Base-by-base conservation (phyloP, 1,139 yeast genomes). In the Magnusiomyces suaveolens region DNA sequence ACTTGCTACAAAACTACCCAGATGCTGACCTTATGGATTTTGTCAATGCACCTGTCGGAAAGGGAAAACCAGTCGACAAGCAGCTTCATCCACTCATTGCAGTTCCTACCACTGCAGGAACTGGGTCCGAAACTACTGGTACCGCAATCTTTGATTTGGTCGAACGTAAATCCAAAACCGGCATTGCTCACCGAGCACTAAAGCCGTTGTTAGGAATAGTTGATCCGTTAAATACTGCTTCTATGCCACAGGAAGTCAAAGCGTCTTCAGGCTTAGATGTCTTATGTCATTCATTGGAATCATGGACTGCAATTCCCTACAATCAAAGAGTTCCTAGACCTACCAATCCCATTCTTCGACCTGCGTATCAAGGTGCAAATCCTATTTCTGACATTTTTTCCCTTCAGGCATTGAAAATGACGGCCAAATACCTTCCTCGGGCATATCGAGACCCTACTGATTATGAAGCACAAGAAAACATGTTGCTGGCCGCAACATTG, bases 121-220 rank as follows among this genome's bases (percentile, higher is more conserved):
- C 76, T 21, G 76, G 75, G 29, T 73, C 76, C 1, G 77, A 75
- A 58, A 72, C 77, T 51, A 74, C 77, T 1, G 76, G 76, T 24
- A 71, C 75, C 0, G 75, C 75, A 16, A 67, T 69, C 52, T 71
- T 72, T 59, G 75, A 72, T 57, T 62, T 71, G 56, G 62, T 65
- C 2, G 53, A 57, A 16, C 63, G 63, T 43, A 66, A 68, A 57
- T 67, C 74, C 56, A 72, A 72, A 60, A 72, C 74, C 2, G 75
- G 75, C 23, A 71, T 72, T 53, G 72, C 75, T 23, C 68, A 69
- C 44, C 66, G 75, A 4, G 70, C 71, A 1, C 63, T 72, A 44
- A 70, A 70, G 56, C 75, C 75, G 0, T 57, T 66, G 23, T 65
- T 72, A 32, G 75, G 75, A 23, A 62, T 72, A 50, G 73, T 72